Conservation (phyloP, 2,329 filamentous ascomycete species). For the Neonectria hederae region DNA sequence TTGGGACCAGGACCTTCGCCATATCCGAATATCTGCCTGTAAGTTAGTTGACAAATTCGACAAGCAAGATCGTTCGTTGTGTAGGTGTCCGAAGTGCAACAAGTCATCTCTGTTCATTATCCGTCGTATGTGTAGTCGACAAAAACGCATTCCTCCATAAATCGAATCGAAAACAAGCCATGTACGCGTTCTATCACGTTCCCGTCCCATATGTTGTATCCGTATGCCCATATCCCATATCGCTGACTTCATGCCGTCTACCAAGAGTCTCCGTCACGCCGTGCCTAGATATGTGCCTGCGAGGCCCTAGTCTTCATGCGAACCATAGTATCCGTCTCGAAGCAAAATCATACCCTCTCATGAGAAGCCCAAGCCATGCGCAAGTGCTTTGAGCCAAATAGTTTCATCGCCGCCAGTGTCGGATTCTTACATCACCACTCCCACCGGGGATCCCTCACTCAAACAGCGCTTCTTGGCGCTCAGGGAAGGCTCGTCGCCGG, state of each 20-base stretch:
- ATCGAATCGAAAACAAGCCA: constrained; percentile 7
- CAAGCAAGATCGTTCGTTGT: not conserved
- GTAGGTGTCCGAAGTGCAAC: not conserved
- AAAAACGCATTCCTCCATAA: not conserved
- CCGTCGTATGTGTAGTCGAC: constrained; percentile 9
- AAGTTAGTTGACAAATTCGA: not conserved
- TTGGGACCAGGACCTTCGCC: not conserved
- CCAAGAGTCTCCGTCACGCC: constrained; percentile 5
- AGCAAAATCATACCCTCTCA: constrained; percentile 24
- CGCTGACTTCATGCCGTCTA: constrained; percentile 10
- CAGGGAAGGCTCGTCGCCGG: constrained; percentile 45
- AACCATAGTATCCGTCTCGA: constrained; percentile 13
- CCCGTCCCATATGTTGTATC: not conserved
- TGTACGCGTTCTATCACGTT: constrained; percentile 14
- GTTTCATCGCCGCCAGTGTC: not conserved
- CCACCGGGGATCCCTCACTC: constrained; percentile 42
- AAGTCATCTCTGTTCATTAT: constrained; percentile 21
- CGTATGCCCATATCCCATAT: constrained; percentile 5
- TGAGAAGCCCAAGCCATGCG: constrained; percentile 2
- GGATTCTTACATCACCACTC: constrained; percentile 42
- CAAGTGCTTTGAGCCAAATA: constrained; percentile 14
- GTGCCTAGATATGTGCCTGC: constrained; percentile 14
- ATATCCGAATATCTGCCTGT: constrained; percentile 3
- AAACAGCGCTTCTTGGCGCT: constrained; percentile 49
- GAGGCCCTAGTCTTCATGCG: constrained; percentile 21